Conservation (phyloP, 768 basidiomycete species). For the Tricholoma terreum region DNA sequence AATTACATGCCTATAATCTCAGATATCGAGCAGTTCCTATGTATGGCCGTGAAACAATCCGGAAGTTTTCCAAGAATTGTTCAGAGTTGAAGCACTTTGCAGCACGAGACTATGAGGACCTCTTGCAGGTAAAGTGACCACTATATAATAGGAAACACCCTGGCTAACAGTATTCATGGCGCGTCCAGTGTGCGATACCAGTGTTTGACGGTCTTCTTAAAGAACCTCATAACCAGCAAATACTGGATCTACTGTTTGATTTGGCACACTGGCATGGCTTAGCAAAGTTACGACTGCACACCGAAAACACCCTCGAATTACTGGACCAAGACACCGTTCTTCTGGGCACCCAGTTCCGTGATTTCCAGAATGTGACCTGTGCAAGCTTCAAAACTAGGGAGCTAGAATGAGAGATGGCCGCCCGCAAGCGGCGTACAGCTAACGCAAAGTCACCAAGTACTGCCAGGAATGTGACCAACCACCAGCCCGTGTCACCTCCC, state of each 20-base stretch:
- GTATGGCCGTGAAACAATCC: conserved; percentile 20
- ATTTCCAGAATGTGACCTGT: conserved; percentile 11
- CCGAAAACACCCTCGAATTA: neutral
- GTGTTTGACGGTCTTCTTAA: conserved; percentile 10
- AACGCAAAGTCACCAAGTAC: no score
- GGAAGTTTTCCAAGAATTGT: conserved; percentile 21
- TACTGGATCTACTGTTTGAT: conserved; percentile 24
- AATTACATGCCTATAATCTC: neutral
- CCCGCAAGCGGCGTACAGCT: neutral
- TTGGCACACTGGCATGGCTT: conserved; percentile 29
- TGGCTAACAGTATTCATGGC: no score
- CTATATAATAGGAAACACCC: no score
- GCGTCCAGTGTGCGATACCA: conserved; percentile 6
- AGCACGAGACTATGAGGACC: conserved; percentile 31
- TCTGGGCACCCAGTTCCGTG: conserved; percentile 21
- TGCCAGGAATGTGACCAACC: no score
- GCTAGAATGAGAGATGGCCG: neutral
- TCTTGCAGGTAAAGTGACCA: conserved; percentile 17
- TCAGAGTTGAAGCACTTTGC: conserved; percentile 25
- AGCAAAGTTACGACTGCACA: conserved; percentile 11
- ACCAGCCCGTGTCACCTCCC: no score
- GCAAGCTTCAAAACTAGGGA: neutral
- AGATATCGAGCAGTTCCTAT: conserved; percentile 8
- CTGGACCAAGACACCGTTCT: conserved; percentile 15
- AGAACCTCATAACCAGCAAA: conserved; percentile 11